Evolutionary conservation across 495 filamentous ascomycete genomes (phyloP).

Genomic region (Penicillium parvum): DNA sequence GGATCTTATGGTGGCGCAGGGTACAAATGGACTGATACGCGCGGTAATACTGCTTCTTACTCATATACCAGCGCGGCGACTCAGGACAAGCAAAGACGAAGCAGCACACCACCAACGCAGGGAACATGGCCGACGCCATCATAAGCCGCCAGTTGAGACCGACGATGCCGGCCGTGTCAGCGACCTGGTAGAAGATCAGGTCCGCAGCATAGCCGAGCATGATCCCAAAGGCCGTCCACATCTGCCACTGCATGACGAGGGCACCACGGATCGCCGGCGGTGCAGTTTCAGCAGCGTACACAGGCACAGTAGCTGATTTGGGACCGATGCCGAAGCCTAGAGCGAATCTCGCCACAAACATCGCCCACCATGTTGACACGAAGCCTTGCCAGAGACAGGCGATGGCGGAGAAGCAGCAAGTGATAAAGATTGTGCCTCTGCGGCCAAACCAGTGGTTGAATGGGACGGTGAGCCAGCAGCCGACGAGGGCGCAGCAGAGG

Average conservation of each 20-base stretch:
- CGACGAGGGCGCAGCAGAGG: constrained; percentile 68
- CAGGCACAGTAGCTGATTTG: constrained; percentile 73
- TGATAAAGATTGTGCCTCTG: constrained; percentile 78
- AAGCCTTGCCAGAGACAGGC: constrained; percentile 78
- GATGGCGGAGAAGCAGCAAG: constrained; percentile 60
- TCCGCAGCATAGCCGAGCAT: constrained; percentile 72
- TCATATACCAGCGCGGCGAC: constrained; percentile 76
- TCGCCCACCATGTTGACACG: constrained; percentile 67
- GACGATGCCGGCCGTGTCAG: constrained; percentile 48
- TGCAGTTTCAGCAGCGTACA: constrained; percentile 74
- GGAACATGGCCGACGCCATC: constrained; percentile 75
- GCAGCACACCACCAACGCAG: constrained; percentile 62
- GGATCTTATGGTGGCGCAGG: constrained; percentile 65
- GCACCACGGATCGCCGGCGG: constrained; percentile 72
- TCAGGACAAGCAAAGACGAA: constrained; percentile 74
- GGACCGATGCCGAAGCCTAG: constrained; percentile 77
- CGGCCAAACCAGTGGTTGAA: constrained; percentile 77
- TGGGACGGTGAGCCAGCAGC: constrained; percentile 80
- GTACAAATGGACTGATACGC: constrained; percentile 64
- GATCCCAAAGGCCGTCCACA: constrained; percentile 84
- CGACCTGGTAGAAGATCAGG: constrained; percentile 65
- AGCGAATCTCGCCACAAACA: constrained; percentile 68
- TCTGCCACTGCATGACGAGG: constrained; percentile 78
- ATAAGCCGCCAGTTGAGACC: constrained; percentile 79
- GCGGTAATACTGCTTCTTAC: constrained; percentile 57